Evolutionary conservation across 179 eudicot species (phyloP), one percentile per base, ranked within the genome.

Genomic region (Beta corolliflora): DNA sequence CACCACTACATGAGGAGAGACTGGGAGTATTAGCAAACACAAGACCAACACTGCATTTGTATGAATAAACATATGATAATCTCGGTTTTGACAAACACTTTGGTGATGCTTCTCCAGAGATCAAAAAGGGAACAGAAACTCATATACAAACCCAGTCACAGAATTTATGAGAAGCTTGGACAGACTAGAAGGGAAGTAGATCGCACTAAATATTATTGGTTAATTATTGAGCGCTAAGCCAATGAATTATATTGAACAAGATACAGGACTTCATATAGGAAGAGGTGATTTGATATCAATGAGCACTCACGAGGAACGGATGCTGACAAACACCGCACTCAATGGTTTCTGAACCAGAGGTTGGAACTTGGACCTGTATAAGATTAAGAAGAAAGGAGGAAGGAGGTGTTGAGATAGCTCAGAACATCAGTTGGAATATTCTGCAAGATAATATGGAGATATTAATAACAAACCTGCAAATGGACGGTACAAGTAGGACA

Each of bases 301-400:
- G 89, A 76, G 94, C 87, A 76, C 91, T 89, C 84, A 94, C 95
- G 46, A 93, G 92, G 77, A 94, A 94, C 0, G 98, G 97, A 78
- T 94, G 93, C 88, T 92, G 98, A 88, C 98, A 94, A 85, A 94
- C 98, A 23, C 98, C 95, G 70, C 98, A 93, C 83, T 94, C 98
- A 76, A 94, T 93, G 67, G 98, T 94, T 89, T 94, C 98, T 8
- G 95, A 91, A 73, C 98, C 98, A 0, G 95, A 90, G 70, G 90
- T 82, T 15, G 98, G 98, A 72, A 92, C 98, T 86, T 92, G 94
- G 72, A 94, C 97, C 98, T 94, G 88, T 78, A 67, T 54, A 56
- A 76, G 55, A 56, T 15, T 68, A 31, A 29, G 1, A 45, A 21
- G 8, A 21, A 56, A 56, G 58, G 25, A 5, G 12, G 41, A 9